These are phyloP conservation scores for Drechslerella coelobrocha DNA, from an alignment of 2,329 filamentous ascomycete species.

Conservation along the genomic window DNA sequence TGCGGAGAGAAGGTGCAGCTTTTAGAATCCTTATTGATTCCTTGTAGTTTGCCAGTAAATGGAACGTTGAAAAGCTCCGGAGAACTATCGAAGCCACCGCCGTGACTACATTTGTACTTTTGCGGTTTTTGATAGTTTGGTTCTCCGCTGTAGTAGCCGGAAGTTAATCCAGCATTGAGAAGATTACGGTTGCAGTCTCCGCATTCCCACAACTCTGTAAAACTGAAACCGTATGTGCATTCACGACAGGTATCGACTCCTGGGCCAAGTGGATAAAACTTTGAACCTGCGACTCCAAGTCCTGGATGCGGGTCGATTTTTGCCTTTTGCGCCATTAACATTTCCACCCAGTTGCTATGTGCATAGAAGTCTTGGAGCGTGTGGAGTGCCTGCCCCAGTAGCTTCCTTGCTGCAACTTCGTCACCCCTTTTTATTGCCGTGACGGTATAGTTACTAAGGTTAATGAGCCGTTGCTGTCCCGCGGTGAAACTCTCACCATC, in stretches of 20 bases:
- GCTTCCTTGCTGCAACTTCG: slow-evolving; percentile 16
- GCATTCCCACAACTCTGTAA: background rate
- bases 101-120: slow-evolving; percentile 30
- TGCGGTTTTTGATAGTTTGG: slow-evolving; percentile 16
- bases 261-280: slow-evolving; percentile 20
- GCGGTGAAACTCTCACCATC: slow-evolving; percentile 39
- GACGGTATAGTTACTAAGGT: slow-evolving; percentile 19
- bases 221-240: slow-evolving; percentile 3
- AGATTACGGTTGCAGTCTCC: slow-evolving; percentile 21
- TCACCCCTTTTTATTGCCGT: slow-evolving; percentile 6
- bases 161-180: slow-evolving; percentile 10
- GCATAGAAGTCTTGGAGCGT: slow-evolving; percentile 43
- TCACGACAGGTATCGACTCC: slow-evolving; percentile 13
- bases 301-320: slow-evolving; percentile 22
- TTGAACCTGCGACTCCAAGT: slow-evolving; percentile 25
- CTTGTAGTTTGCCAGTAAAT: slow-evolving; percentile 16
- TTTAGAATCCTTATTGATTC: slow-evolving; percentile 42
- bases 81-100: slow-evolving; percentile 24
- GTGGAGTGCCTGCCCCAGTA: slow-evolving; percentile 41
- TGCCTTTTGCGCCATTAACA: background rate
- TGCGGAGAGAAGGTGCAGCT: slow-evolving; percentile 29
- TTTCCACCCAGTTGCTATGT: slow-evolving; percentile 43
- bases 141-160: slow-evolving; percentile 35
- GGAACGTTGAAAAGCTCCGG: background rate
- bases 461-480: slow-evolving; percentile 23